phyloP scores from a whole-genome alignment of 1,139 yeast species.

The Magnusiomyces starmeri region DNA sequence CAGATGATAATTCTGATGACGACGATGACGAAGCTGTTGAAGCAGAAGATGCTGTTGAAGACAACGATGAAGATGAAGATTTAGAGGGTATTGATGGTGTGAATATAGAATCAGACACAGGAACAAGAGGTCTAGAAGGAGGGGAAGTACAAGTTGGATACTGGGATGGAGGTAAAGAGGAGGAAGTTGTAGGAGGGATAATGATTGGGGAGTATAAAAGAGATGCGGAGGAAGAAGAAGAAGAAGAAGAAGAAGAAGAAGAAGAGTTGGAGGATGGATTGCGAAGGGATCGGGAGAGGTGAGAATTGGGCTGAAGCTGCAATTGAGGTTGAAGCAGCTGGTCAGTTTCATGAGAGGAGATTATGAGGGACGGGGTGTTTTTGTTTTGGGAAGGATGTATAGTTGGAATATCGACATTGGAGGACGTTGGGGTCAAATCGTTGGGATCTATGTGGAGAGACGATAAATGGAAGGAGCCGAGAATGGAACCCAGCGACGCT shows the following conservation, averaged over 20 bases:
- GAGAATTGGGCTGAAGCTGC: background rate
- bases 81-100: too few relatives aligned
- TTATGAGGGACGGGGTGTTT: background rate
- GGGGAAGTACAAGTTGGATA: too few relatives aligned
- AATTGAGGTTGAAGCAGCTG: background rate
- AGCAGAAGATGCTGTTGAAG: background rate
- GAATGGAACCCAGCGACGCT: conserved; percentile 23
- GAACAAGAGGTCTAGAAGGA: too few relatives aligned
- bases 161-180: background rate
- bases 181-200: background rate
- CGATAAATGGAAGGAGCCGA: conserved; percentile 29
- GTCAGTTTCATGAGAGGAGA: too few relatives aligned
- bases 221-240: background rate
- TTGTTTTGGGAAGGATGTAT: background rate
- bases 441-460: conserved; percentile 17
- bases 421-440: background rate
- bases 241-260: background rate
- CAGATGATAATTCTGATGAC: background rate
- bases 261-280: background rate
- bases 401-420: background rate
- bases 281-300: background rate
- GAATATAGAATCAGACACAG: too few relatives aligned
- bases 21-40: too few relatives aligned
- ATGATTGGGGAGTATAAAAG: background rate
- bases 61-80: background rate